Evolutionary conservation across 768 basidiomycete genomes (phyloP).

Genomic region (Grammothele lineata): DNA sequence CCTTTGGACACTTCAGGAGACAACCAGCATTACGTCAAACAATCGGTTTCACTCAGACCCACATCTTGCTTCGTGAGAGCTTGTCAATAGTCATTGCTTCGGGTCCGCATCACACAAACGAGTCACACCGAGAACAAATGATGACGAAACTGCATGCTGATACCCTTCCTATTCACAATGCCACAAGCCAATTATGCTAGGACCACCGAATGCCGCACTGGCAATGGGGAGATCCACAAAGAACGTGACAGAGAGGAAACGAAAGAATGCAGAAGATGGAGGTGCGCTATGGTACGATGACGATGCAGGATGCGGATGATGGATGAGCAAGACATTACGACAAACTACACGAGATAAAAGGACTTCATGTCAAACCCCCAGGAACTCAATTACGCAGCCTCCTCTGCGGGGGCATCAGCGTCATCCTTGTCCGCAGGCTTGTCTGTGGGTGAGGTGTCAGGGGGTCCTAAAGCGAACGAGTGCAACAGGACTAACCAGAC

Average conservation of each 20-base stretch:
- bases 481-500: slow-evolving; percentile 49
- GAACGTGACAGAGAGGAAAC: slow-evolving; percentile 8
- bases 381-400: slow-evolving; percentile 28
- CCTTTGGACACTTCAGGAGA: too few species aligned
- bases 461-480: background rate
- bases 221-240: slow-evolving; percentile 4
- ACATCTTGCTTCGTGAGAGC: too few species aligned
- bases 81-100: too few species aligned
- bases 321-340: slow-evolving; percentile 19
- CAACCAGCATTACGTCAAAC: too few species aligned
- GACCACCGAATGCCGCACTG: slow-evolving; percentile 4
- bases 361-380: slow-evolving; percentile 5
- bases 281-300: slow-evolving; percentile 25
- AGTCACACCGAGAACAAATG: background rate
- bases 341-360: slow-evolving; percentile 18
- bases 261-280: slow-evolving; percentile 13
- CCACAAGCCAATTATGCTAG: slow-evolving; percentile 3
- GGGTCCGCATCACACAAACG: background rate
- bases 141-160: slow-evolving; percentile 5
- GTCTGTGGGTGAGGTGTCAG: slow-evolving; percentile 38
- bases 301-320: slow-evolving; percentile 20
- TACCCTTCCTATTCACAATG: slow-evolving; percentile 8
- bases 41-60: too few species aligned
- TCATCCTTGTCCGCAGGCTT: slow-evolving; percentile 77
- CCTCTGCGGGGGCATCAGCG: slow-evolving; percentile 59